Evolutionary conservation across 805 yeast species (phyloP).

Genomic region (Diddensiella transvaalensis): DNA sequence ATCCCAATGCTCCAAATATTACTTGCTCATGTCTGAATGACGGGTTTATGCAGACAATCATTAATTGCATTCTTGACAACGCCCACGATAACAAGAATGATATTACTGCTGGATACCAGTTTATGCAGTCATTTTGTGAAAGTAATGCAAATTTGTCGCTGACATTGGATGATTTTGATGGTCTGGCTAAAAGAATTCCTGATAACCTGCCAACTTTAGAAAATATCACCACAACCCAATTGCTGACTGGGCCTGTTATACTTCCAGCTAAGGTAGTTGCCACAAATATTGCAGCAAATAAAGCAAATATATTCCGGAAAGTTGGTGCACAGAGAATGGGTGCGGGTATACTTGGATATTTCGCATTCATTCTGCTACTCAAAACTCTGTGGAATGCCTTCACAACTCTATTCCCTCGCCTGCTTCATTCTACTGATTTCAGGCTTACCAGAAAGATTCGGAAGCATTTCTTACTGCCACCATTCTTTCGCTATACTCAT

Average conservation of each 20-base stretch:
- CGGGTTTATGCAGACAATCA: constrained; percentile 10
- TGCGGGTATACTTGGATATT: constrained; percentile 12
- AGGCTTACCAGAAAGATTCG: constrained; percentile 19
- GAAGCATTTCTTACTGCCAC: constrained; percentile 27
- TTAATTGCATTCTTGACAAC: constrained; percentile 9
- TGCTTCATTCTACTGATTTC: constrained; percentile 13
- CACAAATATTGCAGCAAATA: constrained; percentile 7
- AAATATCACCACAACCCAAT: not conserved
- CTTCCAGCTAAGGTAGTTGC: constrained; percentile 1
- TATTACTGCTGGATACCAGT: not conserved
- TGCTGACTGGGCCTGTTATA: not conserved
- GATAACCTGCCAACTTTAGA: not conserved
- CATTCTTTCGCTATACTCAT: constrained; percentile 28
- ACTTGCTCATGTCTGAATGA: constrained; percentile 9
- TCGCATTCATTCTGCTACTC: constrained; percentile 12
- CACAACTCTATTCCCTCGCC: constrained; percentile 14
- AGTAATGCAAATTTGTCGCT: not conserved
- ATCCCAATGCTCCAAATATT: not conserved
- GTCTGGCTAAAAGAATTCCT: not conserved
- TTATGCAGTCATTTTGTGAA: not conserved
- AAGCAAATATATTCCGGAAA: constrained; percentile 2
- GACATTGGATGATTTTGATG: not conserved
- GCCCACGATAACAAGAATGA: constrained; percentile 6
- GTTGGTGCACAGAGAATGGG: constrained; percentile 10
- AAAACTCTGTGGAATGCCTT: constrained; percentile 7